phyloP scores from a whole-genome alignment of 2,329 filamentous ascomycete genomes.

The Aspergillus caelatus region DNA sequence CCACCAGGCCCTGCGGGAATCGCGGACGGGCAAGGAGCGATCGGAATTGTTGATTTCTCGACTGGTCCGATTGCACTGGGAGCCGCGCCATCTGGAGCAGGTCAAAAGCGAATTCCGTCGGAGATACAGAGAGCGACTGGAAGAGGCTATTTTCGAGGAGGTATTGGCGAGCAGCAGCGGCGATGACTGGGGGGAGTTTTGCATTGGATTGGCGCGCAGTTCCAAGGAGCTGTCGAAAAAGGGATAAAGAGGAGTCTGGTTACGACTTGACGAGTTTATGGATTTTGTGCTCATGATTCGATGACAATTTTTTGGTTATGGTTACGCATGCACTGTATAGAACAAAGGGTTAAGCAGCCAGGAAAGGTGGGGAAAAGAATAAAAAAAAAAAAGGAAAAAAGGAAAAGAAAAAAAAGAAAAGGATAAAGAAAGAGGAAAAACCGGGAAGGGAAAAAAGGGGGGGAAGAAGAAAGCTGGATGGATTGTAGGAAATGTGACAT shows the following conservation, averaged over 20 bases:
- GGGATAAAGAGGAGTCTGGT: not conserved
- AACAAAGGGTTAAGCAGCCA: not conserved
- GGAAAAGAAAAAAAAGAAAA: no score
- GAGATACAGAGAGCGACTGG: slow-evolving; percentile 73
- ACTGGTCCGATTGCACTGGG: slow-evolving; percentile 90
- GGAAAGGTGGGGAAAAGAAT: not conserved
- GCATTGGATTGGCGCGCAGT: slow-evolving; percentile 60
- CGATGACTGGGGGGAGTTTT: slow-evolving; percentile 74
- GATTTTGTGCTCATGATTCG: not conserved
- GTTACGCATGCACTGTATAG: not conserved
- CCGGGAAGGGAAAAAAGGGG: not conserved
- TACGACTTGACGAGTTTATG: not conserved
- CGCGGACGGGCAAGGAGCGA: slow-evolving; percentile 70
- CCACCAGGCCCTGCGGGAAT: slow-evolving; percentile 82
- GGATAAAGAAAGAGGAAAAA: not conserved
- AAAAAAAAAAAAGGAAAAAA: not conserved
- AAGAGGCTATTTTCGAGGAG: slow-evolving; percentile 76
- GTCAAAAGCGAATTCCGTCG: slow-evolving; percentile 80
- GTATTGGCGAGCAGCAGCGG: slow-evolving; percentile 59
- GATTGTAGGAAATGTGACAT: not conserved
- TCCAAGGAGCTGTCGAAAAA: slow-evolving; percentile 26
- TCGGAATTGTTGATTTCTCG: slow-evolving; percentile 86
- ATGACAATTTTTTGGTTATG: not conserved
- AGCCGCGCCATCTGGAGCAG: slow-evolving; percentile 74
- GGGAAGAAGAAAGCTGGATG: not conserved